A percentile compares a stretch with the other conserved stretches of the same genome.
These are phyloP conservation scores for Rhizopogon vulgaris DNA, from an alignment of 768 basidiomycete genomes.

Conservation along the genomic window DNA sequence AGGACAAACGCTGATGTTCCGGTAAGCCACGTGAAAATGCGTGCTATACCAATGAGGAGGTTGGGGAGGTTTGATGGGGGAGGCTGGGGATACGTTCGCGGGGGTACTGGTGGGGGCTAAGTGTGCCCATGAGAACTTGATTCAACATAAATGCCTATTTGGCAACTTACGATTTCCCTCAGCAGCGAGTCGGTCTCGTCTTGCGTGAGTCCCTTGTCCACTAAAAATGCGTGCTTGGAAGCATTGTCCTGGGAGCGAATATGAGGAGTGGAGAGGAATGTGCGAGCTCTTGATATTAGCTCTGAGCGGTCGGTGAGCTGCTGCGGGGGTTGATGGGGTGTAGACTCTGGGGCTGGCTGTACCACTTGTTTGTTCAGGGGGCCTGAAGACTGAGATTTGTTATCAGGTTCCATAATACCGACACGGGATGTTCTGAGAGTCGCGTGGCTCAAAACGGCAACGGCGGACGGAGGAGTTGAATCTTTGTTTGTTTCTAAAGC, in stretches of 20 bases:
- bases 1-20: conserved; percentile 56
- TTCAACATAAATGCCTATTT: neutral
- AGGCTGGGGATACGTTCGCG: conserved; percentile 65
- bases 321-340: neutral
- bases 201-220: conserved; percentile 63
- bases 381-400: neutral
- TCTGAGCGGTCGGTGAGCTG: conserved; percentile 29
- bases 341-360: neutral
- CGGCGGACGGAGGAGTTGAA: neutral
- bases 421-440: too few relatives aligned
- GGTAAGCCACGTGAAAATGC: conserved; percentile 60
- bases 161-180: conserved; percentile 44
- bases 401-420: neutral
- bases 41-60: conserved; percentile 54
- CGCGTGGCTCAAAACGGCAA: too few relatives aligned
- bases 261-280: conserved; percentile 64
- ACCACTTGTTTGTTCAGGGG: neutral
- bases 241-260: conserved; percentile 48
- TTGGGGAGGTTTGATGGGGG: conserved; percentile 66
- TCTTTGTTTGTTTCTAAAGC: neutral
- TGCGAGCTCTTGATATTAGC: conserved; percentile 48
- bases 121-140: conserved; percentile 13
- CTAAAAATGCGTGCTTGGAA: conserved; percentile 59
- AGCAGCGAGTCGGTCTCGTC: conserved; percentile 55
- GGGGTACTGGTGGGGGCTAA: conserved; percentile 50